A percentile compares a stretch with the other conserved stretches of the same genome.
Evolutionary conservation across 148 eudicot genomes (phyloP).

Genomic region (Salicornia ramosissima): DNA sequence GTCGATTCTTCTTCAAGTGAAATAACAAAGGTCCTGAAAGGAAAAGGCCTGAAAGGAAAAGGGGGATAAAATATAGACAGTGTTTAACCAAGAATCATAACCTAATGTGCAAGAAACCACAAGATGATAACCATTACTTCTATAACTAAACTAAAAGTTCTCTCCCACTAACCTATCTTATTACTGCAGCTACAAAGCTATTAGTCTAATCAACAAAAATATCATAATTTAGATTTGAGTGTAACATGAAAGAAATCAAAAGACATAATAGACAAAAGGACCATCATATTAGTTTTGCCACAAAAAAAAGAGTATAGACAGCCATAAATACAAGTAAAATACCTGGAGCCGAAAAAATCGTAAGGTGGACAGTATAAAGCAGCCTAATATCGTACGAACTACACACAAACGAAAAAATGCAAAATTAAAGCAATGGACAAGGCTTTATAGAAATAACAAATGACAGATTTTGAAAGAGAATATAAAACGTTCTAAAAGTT

Average conservation of each 20-base stretch:
- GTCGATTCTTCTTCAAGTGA: too few relatives aligned
- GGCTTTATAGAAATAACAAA: background rate
- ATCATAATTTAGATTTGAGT: background rate
- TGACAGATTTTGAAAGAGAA: background rate
- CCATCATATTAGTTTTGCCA: background rate
- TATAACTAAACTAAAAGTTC: too few relatives aligned
- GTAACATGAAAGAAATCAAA: slow-evolving; percentile 6
- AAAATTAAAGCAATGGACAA: background rate
- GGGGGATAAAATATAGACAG: too few relatives aligned
- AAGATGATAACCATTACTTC: too few relatives aligned
- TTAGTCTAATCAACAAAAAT: background rate
- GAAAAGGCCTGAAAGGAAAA: too few relatives aligned
- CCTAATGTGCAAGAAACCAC: too few relatives aligned
- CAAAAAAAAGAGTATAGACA: too few relatives aligned
- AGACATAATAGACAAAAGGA: background rate
- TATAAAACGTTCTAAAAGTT: background rate
- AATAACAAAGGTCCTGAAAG: too few relatives aligned
- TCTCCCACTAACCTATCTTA: too few relatives aligned
- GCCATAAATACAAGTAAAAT: slow-evolving; percentile 8
- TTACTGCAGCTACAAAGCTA: too few relatives aligned
- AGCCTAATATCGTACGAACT: slow-evolving; percentile 86
- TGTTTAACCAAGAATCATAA: too few relatives aligned
- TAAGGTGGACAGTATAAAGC: slow-evolving; percentile 60
- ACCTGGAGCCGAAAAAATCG: slow-evolving; percentile 83
- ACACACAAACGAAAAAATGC: slow-evolving; percentile 9